Evolutionary conservation across 805 yeast species (phyloP), one percentile per base, ranked within the genome.

Genomic region (Candida khao-thaluensis): DNA sequence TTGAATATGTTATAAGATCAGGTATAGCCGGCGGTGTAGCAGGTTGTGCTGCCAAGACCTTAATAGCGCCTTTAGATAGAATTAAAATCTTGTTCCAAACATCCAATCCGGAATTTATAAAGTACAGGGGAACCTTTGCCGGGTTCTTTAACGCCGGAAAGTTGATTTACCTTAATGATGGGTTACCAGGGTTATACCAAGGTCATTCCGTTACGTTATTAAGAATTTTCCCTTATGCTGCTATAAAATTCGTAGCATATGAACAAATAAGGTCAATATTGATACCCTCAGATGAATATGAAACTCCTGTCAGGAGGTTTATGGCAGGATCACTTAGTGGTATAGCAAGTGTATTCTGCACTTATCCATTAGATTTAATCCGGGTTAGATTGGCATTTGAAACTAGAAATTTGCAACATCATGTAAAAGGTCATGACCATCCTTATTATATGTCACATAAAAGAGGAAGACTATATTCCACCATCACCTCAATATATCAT

Each of bases 21-120:
- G 99, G 96, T 0, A 48, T 89, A 1, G 95, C 99, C 0, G 99
- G 99, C 14, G 99, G 99, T 2, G 51, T 86, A 3, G 96, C 98
- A 0, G 99, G 99, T 1, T 80, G 89, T 38, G 87, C 93, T n/a
- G 98, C 96, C 2, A 93, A 93, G 56, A 88, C 98, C 0, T 69
- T 90, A 40, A 86, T 93, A 30, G 99, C 99, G 1, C 99, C 99
- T 1, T 62, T 93, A 42, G 99, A 93, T 62, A 74, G 99, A 52
- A 91, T 93, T 49, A 93, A 93, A 65, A 93, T 93, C 54, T 67
- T 93, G 34, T 93, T 93, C 62, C 99, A 93, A 64, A 93, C 99
- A 1, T 79, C 91, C 14, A 89, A 91, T 54, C 97, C 98, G 0
- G 91, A 84, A 45, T 93, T 86, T 53, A 64, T 76, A 27, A 77